Percentiles rank a stretch among this genome's conserved stretches.
These are phyloP conservation scores for Cinnamomum micranthum DNA, from an alignment of 164 flowering plant species.

Conservation along the genomic window DNA sequence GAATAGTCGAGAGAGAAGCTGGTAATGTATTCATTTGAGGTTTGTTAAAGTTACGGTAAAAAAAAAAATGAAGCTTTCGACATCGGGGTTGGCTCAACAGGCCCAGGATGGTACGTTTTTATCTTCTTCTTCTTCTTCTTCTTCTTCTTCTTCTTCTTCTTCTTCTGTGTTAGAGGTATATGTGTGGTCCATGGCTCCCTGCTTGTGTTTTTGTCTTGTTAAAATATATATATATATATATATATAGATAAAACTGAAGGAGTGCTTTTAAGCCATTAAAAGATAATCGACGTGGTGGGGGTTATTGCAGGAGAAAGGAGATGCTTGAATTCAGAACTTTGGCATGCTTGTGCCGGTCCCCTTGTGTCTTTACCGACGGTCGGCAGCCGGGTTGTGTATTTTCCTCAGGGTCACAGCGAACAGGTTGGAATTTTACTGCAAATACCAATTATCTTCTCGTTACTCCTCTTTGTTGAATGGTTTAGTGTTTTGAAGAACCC, in stretches of 20 bases:
- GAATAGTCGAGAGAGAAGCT: not conserved
- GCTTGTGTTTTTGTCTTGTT: not conserved
- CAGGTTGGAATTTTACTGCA: slow-evolving; percentile 38
- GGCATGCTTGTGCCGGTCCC: slow-evolving; percentile 98
- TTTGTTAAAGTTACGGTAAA: slow-evolving; percentile 8
- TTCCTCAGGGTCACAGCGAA: slow-evolving; percentile 92
- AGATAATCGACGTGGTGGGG: not conserved
- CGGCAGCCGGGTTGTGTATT: slow-evolving; percentile 79
- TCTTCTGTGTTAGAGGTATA: not conserved
- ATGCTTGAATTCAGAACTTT: slow-evolving; percentile 85
- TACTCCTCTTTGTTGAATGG: not conserved
- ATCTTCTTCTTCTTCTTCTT: slow-evolving; percentile 4
- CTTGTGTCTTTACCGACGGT: slow-evolving; percentile 74
- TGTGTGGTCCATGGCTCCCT: no score
- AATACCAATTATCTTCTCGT: not conserved
- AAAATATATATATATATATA: not conserved
- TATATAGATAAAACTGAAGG: not conserved
- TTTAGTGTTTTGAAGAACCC: not conserved
- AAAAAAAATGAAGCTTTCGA: slow-evolving; percentile 26
- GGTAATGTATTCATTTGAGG: not conserved
- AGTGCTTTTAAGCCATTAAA: not conserved
- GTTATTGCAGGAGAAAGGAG: slow-evolving; percentile 59
- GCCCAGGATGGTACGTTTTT: slow-evolving; percentile 46
- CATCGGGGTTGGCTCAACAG: slow-evolving; percentile 42
- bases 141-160: not conserved